Percentiles rank a stretch among this genome's conserved stretches.
phyloP scores from a whole-genome alignment of 371 early-diverging fungal genomes.

The Apophysomyces trapeziformis region DNA sequence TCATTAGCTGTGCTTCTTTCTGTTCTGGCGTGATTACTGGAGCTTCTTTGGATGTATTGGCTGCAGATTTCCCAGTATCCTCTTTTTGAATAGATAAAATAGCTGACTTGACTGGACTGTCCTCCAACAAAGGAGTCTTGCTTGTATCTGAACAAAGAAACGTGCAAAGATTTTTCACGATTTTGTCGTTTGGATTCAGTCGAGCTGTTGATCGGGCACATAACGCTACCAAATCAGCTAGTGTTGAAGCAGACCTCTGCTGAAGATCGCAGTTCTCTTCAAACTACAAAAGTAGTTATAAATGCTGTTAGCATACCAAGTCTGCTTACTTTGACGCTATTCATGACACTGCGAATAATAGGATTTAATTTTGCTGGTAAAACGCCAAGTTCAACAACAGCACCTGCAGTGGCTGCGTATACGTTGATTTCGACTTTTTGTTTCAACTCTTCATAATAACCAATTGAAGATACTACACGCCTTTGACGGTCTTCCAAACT shows the following conservation, averaged over 20 bases:
- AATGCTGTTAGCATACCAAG: background rate
- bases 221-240: constrained; percentile 60
- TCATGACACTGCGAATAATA: constrained; percentile 88
- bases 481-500: constrained; percentile 63
- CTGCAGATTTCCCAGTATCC: constrained; percentile 25
- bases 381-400: constrained; percentile 77
- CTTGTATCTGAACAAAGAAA: constrained; percentile 86
- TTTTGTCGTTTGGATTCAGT: constrained; percentile 77
- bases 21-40: constrained; percentile 49
- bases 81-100: constrained; percentile 70
- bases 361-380: constrained; percentile 87
- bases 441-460: constrained; percentile 66
- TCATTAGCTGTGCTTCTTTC: constrained; percentile 63
- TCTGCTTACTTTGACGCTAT: constrained; percentile 70
- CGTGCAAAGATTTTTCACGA: constrained; percentile 84
- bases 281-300: constrained; percentile 26
- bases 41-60: constrained; percentile 35
- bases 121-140: constrained; percentile 69
- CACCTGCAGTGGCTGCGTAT: constrained; percentile 80
- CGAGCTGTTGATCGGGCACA: constrained; percentile 52
- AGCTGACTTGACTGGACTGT: constrained; percentile 58
- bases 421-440: constrained; percentile 74
- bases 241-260: constrained; percentile 58
- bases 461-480: constrained; percentile 69
- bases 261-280: constrained; percentile 80